A percentile compares a stretch with the other conserved stretches of the same genome.
Conservation (phyloP, 2,329 filamentous ascomycete species). For the Arthrobotrys megalospora region DNA sequence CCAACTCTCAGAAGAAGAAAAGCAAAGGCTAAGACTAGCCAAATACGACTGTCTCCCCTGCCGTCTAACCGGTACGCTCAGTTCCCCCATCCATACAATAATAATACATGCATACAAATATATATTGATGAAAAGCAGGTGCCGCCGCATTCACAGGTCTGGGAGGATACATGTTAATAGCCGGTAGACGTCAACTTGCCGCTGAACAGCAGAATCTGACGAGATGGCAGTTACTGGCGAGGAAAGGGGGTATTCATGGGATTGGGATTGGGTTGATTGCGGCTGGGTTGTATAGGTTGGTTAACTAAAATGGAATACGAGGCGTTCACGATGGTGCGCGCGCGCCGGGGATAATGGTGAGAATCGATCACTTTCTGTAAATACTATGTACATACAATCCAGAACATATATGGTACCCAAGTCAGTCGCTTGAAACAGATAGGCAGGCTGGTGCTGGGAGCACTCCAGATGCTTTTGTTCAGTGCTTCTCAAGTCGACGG, state of each 20-base stretch:
- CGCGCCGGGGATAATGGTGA: too few relatives aligned
- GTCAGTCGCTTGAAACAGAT: constrained; percentile 16
- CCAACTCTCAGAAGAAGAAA: constrained; percentile 38
- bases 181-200: constrained; percentile 80
- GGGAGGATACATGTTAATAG: constrained; percentile 82
- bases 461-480: constrained; percentile 4
- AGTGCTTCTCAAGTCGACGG: neutral
- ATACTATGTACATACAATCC: constrained; percentile 58
- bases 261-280: constrained; percentile 54
- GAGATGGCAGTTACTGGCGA: constrained; percentile 50
- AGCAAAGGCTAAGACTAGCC: constrained; percentile 37
- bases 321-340: too few relatives aligned
- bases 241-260: constrained; percentile 52
- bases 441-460: constrained; percentile 2
- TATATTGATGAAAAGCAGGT: constrained; percentile 72
- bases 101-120: too few relatives aligned
- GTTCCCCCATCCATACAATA: constrained; percentile 63
- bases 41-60: constrained; percentile 77
- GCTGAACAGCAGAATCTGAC: constrained; percentile 72
- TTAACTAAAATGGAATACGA: constrained; percentile 35
- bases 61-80: constrained; percentile 79
- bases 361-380: constrained; percentile 42
- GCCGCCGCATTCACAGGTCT: constrained; percentile 82
- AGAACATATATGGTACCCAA: constrained; percentile 27
- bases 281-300: constrained; percentile 49